Evolutionary conservation across 108 stramenopile genomes (phyloP).

Genomic region (Pseudonitzschia pungens): DNA sequence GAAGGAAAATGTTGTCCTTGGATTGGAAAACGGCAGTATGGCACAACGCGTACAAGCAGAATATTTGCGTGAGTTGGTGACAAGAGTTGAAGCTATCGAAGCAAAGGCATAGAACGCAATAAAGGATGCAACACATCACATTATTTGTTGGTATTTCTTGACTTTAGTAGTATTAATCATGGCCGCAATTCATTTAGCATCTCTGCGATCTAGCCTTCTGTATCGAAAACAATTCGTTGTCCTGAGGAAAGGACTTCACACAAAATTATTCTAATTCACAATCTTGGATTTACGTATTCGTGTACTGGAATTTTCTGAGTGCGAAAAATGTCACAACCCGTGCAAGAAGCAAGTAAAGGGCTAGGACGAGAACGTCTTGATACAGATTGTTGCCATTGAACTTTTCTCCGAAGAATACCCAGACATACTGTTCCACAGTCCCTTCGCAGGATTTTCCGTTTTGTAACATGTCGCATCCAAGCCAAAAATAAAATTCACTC

Average conservation of each 20-base stretch:
- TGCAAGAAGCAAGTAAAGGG: constrained; percentile 44
- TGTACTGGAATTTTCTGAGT: constrained; percentile 41
- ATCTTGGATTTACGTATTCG: constrained; percentile 26
- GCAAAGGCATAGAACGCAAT: neutral
- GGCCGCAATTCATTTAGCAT: neutral
- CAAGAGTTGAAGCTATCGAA: constrained; percentile 60
- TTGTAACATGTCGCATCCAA: constrained; percentile 24
- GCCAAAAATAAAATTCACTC: constrained; percentile 52
- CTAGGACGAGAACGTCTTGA: constrained; percentile 51
- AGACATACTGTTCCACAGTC: constrained; percentile 52
- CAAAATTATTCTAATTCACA: too few relatives aligned
- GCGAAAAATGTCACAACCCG: constrained; percentile 58
- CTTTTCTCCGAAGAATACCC: constrained; percentile 63
- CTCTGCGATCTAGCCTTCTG: neutral
- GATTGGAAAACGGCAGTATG: constrained; percentile 87
- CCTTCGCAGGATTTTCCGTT: constrained; percentile 30
- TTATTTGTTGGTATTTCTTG: too few relatives aligned
- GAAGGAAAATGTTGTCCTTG: constrained; percentile 78
- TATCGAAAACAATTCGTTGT: too few relatives aligned
- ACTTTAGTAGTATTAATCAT: too few relatives aligned
- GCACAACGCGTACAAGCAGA: constrained; percentile 92
- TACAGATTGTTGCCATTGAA: constrained; percentile 40
- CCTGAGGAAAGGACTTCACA: too few relatives aligned
- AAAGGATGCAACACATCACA: too few relatives aligned
- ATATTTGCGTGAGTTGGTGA: constrained; percentile 80